Evolutionary conservation across 106 monocot genomes (phyloP), one percentile per base, ranked within the genome.

Genomic region (Platanthera guangdongensis): DNA sequence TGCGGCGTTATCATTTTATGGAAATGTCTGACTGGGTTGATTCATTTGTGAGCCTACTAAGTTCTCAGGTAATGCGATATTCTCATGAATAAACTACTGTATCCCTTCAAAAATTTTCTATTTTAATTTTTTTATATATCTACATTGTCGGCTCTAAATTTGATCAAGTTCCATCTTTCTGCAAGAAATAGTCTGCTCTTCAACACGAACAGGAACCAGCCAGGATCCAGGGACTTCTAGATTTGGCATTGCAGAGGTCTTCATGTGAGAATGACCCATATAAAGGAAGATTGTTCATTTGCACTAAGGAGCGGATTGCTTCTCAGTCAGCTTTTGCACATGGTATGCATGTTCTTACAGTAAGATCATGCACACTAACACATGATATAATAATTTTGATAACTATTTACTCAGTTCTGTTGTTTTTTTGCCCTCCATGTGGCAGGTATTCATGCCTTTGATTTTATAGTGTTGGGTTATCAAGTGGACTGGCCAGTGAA

Each of bases 21-120:
- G 94, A 97, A 82, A 60, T 86, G 51, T 87, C 87, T 51, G 96
- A 97, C 75, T 97, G 96, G 97, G 91, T 94, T 52, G 91, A 97
- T 89, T 82, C 76, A 65, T 94, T 97, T 76, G 74, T 91, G 65
- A 68, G 53, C 14, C 86, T 82, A 77, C 85, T 97, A 78, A 71
- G 77, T 75, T 72, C 80, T 72, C 82, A 94, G 74, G 97, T 97
- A 91, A 39, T 75, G 10, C 16, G 8, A 45, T 74, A 13, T 55
- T 16, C 5, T 28, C 8, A 13, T 30, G 12, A 55, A 39, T 32
- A 10, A 48, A 50, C 25, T 50, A 30, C 69, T 59, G 13, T 16
- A 47, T 76, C 22, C 51, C 69, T 71, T 57, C 51, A n/a, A 51
- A 9, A 12, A 19, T 47, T 59, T 2, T 32, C 52, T 15, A 15